Percentiles rank a stretch among this genome's conserved stretches.
Evolutionary conservation across 192 early-diverging fungal species (phyloP).

Genomic region (Dissophora ornata): DNA sequence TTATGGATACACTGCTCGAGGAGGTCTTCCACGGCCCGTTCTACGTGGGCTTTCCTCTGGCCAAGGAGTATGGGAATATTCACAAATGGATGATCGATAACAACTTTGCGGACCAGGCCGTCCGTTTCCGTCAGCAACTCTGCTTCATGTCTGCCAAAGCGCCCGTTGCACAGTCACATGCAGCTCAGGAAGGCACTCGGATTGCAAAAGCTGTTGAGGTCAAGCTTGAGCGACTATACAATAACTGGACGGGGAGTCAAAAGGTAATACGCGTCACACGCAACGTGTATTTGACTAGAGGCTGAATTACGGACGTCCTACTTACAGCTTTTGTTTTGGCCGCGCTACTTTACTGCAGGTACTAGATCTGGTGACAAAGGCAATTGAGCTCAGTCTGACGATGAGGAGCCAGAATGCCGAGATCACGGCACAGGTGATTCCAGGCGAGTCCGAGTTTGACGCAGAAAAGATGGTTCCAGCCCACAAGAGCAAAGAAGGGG

Average conservation of each 20-base stretch:
- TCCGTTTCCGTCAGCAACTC: constrained; percentile 57
- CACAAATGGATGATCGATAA: constrained; percentile 53
- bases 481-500: constrained; percentile 54
- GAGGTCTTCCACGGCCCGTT: constrained; percentile 56
- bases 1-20: constrained; percentile 60
- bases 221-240: constrained; percentile 45
- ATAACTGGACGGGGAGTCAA: constrained; percentile 45
- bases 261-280: constrained; percentile 21
- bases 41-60: constrained; percentile 52
- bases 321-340: too few relatives aligned
- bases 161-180: constrained; percentile 25
- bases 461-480: constrained; percentile 40
- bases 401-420: constrained; percentile 57
- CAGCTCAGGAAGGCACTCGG: constrained; percentile 27
- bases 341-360: constrained; percentile 34
- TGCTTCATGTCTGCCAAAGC: constrained; percentile 52
- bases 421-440: constrained; percentile 38
- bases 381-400: constrained; percentile 54
- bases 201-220: constrained; percentile 41
- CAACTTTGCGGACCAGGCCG: constrained; percentile 51
- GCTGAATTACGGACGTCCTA: too few relatives aligned
- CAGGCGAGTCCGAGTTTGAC: constrained; percentile 26
- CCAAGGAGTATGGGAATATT: constrained; percentile 32
- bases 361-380: constrained; percentile 51
- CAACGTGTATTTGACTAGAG: too few relatives aligned